These are phyloP conservation scores for Gryganskiella cystojenkinii DNA, from an alignment of 192 early-diverging fungal species.

Conservation along the genomic window DNA sequence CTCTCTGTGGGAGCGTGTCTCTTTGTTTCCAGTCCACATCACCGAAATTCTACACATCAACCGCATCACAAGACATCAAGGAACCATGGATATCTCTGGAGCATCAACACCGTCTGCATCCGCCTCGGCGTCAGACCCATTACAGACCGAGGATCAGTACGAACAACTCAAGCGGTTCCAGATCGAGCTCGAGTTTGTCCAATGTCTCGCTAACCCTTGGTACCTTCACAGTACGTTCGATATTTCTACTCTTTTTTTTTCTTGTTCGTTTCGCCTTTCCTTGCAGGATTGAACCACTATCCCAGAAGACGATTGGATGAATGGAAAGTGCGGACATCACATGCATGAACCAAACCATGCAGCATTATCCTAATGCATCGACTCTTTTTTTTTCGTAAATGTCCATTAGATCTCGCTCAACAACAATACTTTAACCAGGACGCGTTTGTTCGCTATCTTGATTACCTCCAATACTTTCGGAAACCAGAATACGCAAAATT, in stretches of 20 bases:
- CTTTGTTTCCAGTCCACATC: too few species aligned
- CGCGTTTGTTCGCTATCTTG: constrained; percentile 89
- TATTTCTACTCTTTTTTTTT: background rate
- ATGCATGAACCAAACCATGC: too few species aligned
- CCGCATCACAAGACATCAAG: background rate
- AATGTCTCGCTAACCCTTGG: constrained; percentile 93
- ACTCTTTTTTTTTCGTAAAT: background rate
- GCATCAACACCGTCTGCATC: background rate
- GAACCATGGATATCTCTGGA: background rate
- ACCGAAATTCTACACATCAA: background rate
- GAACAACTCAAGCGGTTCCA: constrained; percentile 73
- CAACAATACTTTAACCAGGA: constrained; percentile 86
- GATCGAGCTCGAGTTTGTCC: constrained; percentile 96
- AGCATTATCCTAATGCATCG: too few species aligned
- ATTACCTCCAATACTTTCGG: constrained; percentile 93
- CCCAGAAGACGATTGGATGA: too few species aligned
- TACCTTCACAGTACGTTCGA: constrained; percentile 84
- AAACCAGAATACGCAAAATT: constrained; percentile 91
- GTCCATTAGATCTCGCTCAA: constrained; percentile 79
- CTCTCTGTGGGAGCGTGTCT: too few species aligned
- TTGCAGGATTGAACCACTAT: constrained; percentile 6
- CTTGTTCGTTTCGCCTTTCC: background rate
- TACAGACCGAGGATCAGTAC: constrained; percentile 55
- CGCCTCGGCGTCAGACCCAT: background rate
- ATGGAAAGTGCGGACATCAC: too few species aligned